Evolutionary conservation across 495 filamentous ascomycete genomes (phyloP), one percentile per base, ranked within the genome.

Genomic region (Baudoinia panamericana): DNA sequence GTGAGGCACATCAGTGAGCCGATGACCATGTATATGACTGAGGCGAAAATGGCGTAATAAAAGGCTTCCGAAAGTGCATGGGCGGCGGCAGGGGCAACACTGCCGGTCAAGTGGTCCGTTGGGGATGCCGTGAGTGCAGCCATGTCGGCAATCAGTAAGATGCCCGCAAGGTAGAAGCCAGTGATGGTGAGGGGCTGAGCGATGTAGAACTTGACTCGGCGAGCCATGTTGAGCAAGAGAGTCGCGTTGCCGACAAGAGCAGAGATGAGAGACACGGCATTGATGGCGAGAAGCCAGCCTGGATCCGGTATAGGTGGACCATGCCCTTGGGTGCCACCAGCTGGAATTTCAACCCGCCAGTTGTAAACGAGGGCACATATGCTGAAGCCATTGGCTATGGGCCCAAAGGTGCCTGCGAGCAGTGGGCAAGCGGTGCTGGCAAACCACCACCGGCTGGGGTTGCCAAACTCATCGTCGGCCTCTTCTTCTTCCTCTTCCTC

Each of bases 381-480:
- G 56, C 70, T 82, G 68, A 93, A 84, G 15, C 80, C 76, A 67
- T 64, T 78, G 16, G 84, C 84, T 41, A 90, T 81, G 3, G 85
- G 85, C 0, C 85, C 85, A 39, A 93, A 76, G 0, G 83, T 87
- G 29, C 80, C 84, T 32, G 84, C 82, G 21, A 85, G 65, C 51
- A 92, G 69, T 21, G 85, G 85, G 47, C 84, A 83, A 8, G 75
- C 81, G 0, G 83, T 82, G 16, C 76, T 80, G 7, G 82, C 80
- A 49, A 88, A 78, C 84, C 85, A 93, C 84, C 84, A 93, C 28
- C 76, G 75, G 42, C 77, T 72, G 23, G 28, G 22, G 11, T 48
- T 23, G 15, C 12, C 17, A 18, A 18, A 35, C 16, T 45, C 31
- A 2, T 39, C 34, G 11, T 35, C 16, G 5, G 28, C 15, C 19